Evolutionary conservation across 2,329 filamentous ascomycete species (phyloP), one percentile per base, ranked within the genome.

Genomic region (Raffaelea ambrosiae): DNA sequence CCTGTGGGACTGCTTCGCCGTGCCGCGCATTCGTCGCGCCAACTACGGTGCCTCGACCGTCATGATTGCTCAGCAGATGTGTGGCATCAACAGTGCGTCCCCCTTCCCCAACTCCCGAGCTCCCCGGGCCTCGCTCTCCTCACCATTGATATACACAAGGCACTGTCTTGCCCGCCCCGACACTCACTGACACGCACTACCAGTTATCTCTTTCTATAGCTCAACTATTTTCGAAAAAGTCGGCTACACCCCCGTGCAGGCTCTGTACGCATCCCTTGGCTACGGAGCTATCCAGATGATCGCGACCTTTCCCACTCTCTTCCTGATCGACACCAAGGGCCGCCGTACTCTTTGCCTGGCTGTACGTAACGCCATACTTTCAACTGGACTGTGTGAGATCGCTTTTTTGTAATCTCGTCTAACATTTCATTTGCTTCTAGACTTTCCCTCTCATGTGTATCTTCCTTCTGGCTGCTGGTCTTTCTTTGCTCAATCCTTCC

Each of bases 51-150:
- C 87, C 5, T 84, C 86, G 1, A 80, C 81, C 1, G 86, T 91
- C 55, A 94, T 94, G 87, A 81, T 85, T 57, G 81, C 80, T 0
- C 83, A 86, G 62, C 81, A 86, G 62, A 82, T 85, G 75, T 84
- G 80, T 56, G 77, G 62, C 31, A 38, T 38, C 18, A 38, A 38
- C 35, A 38, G 35, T 38, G 16, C 8, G 35, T 38, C 5, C n/a
- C n/a, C n/a, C n/a, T n/a, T n/a, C n/a, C n/a, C n/a, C n/a, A n/a
- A n/a, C n/a, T n/a, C n/a, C n/a, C n/a, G n/a, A n/a, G n/a, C n/a
- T n/a, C n/a, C n/a, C n/a, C n/a, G n/a, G n/a, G n/a, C n/a, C 14
- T 49, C 21, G 46, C 45, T 16, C 48, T 49, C 5, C 26, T 29
- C 7, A 29, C n/a, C n/a, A n/a, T n/a, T n/a, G n/a, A n/a, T n/a